Conservation (phyloP, 768 basidiomycete species). For the Fibroporia radiculosa region DNA sequence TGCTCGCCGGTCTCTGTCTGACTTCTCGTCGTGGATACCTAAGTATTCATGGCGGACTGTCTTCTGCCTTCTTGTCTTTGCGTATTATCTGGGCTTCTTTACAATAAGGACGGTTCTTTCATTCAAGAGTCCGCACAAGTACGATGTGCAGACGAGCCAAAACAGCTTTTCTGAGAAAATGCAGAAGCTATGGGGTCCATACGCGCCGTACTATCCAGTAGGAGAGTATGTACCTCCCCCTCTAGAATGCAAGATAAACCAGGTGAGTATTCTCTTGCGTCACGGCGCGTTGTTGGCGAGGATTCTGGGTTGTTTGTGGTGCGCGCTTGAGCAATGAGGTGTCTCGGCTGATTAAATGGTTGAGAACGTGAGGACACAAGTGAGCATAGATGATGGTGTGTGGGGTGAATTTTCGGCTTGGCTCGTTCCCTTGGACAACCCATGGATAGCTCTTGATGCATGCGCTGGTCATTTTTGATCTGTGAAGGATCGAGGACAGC, state of each 20-base stretch:
- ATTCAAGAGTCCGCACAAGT: not conserved
- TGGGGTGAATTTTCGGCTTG: too few relatives aligned
- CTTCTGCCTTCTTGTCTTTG: not conserved
- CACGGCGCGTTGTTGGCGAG: not conserved
- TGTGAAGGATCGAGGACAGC: too few relatives aligned
- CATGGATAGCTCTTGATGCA: too few relatives aligned
- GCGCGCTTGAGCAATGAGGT: too few relatives aligned
- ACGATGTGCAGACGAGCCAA: not conserved
- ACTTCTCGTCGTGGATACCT: not conserved
- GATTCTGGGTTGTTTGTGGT: too few relatives aligned
- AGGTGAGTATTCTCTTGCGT: constrained; percentile 29
- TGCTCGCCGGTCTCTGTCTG: not conserved
- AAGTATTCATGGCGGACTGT: not conserved
- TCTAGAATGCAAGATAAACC: constrained; percentile 40
- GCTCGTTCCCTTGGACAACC: too few relatives aligned
- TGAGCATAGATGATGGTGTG: too few relatives aligned
- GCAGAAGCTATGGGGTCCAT: constrained; percentile 41
- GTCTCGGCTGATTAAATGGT: too few relatives aligned
- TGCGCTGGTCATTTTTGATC: too few relatives aligned
- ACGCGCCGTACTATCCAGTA: constrained; percentile 51
- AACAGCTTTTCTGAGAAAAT: constrained; percentile 1
- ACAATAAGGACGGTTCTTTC: not conserved
- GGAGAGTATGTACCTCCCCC: constrained; percentile 40
- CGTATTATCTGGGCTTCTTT: not conserved
- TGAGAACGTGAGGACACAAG: too few relatives aligned